Percentiles rank a stretch among this genome's conserved stretches.
Evolutionary conservation across 1,284 basidiomycete species (phyloP).

Genomic region (Hymenochaete sp.): DNA sequence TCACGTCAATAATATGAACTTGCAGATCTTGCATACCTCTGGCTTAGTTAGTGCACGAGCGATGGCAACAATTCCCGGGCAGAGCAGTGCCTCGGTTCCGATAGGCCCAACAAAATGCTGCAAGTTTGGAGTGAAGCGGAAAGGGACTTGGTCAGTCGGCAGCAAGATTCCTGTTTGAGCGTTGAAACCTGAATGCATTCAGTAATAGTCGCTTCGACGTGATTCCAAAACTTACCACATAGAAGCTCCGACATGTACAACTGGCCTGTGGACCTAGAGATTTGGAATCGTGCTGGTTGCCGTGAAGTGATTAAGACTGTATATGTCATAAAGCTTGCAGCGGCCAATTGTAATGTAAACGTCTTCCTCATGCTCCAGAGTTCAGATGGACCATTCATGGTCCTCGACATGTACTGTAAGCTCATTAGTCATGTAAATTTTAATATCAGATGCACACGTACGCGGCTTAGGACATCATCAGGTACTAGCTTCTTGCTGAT

Average conservation of each 20-base stretch:
- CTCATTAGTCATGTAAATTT: constrained; percentile 12
- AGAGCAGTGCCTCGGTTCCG: constrained; percentile 85
- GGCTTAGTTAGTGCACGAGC: constrained; percentile 86
- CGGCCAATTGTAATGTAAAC: constrained; percentile 85
- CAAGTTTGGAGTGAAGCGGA: constrained; percentile 95
- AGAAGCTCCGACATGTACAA: constrained; percentile 88
- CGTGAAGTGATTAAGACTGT: constrained; percentile 81
- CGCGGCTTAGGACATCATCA: constrained; percentile 79
- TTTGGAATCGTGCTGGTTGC: constrained; percentile 77
- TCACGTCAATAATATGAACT: constrained; percentile 13
- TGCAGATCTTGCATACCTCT: constrained; percentile 50
- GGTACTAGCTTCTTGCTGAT: constrained; percentile 86
- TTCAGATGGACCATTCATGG: constrained; percentile 79
- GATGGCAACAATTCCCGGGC: constrained; percentile 84
- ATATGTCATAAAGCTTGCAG: constrained; percentile 90
- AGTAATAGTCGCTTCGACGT: constrained; percentile 2
- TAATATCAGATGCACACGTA: constrained; percentile 33
- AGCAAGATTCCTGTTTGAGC: constrained; percentile 58
- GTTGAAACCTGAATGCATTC: constrained; percentile 32
- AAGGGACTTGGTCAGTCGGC: constrained; percentile 84
- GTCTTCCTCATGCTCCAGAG: constrained; percentile 98
- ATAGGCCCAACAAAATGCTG: constrained; percentile 89
- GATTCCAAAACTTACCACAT: constrained; percentile 50
- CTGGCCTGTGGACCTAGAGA: constrained; percentile 83
- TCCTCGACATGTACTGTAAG: constrained; percentile 78